A percentile compares a stretch with the other conserved stretches of the same genome.
Conservation (phyloP, 768 basidiomycete species). For the Lyophyllum decastes region DNA sequence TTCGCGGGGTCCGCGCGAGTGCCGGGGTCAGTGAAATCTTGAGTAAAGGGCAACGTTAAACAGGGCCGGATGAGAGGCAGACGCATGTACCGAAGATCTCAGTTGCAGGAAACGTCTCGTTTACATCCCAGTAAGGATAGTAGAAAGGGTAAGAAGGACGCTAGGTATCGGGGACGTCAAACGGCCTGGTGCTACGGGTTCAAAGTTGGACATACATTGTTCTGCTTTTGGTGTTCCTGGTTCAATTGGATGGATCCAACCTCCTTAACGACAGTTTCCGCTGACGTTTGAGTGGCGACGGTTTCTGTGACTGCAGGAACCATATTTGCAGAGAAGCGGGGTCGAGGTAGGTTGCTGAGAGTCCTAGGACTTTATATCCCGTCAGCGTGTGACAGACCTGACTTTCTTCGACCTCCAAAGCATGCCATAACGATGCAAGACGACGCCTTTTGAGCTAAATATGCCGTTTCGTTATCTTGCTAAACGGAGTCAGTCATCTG, state of each 20-base stretch:
- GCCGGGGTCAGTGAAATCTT: constrained; percentile 36
- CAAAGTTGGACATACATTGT: neutral
- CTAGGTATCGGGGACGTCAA: constrained; percentile 8
- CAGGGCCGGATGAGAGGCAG: neutral
- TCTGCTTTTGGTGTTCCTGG: neutral
- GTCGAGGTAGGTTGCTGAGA: too few relatives aligned
- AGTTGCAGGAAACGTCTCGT: constrained; percentile 52
- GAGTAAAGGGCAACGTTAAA: neutral
- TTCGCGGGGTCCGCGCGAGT: constrained; percentile 50
- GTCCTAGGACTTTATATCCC: neutral
- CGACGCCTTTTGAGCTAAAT: constrained; percentile 6
- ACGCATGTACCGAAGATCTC: constrained; percentile 42
- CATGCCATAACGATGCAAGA: constrained; percentile 9
- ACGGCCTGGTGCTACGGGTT: neutral
- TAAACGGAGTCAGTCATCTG: neutral
- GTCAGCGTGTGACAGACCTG: neutral
- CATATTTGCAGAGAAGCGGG: neutral
- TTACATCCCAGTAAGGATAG: constrained; percentile 43
- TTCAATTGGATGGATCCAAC: neutral
- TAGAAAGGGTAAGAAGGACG: constrained; percentile 52
- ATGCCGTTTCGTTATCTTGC: neutral
- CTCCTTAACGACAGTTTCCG: neutral
- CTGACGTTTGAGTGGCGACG: neutral
- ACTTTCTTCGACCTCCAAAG: neutral
- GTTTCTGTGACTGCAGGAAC: constrained; percentile 5